Base-by-base conservation (phyloP, 2,329 filamentous ascomycete species). In the Pestalotiopsis sp. region DNA sequence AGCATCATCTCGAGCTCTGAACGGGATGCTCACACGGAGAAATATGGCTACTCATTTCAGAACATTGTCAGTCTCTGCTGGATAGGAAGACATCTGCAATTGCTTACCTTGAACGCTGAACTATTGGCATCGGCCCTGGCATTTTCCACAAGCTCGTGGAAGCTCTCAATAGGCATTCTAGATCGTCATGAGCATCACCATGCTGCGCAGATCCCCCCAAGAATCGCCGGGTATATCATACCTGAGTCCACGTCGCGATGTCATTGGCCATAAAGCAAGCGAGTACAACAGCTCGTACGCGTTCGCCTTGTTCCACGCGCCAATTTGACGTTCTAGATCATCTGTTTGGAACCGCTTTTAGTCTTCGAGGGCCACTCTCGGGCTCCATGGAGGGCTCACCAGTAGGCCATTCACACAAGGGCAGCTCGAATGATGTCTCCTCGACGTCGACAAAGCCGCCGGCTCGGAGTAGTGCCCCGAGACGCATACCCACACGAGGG, bases 391-490 rank as follows among this genome's bases (percentile, higher is more conserved):
- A 71, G 61, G 23, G 27, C 85, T 74, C 82, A 93, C 92, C 86
- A 71, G 77, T 88, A 23, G 90, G 84, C 92, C 92, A 94, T 38
- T 82, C 88, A 76, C 90, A 92, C 78, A 93, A 87, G 17, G 91
- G 92, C 64, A 94, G 78, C 64, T 85, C 88, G 69, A 94, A 85
- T 81, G 93, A 77, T 67, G 75, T 71, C 67, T 85, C 84, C 74
- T 93, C 91, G 56, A 94, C 85, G 49, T 93, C 89, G 5, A 87
- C 87, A 75, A 94, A 91, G 0, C 92, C 92, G 7, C 89, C 88
- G 60, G 82, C 83, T 59, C 81, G 82, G 81, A 92, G 86, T 80
- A 88, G 85, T 20, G 75, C 80, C n/a, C 84, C 84, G 70, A 94
- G 79, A 58, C 86, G 87, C 66, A 90, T 81, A 12, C 90, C 88